Conservation (phyloP, 108 stramenopile genomes). For the Bacterosira constricta region DNA sequence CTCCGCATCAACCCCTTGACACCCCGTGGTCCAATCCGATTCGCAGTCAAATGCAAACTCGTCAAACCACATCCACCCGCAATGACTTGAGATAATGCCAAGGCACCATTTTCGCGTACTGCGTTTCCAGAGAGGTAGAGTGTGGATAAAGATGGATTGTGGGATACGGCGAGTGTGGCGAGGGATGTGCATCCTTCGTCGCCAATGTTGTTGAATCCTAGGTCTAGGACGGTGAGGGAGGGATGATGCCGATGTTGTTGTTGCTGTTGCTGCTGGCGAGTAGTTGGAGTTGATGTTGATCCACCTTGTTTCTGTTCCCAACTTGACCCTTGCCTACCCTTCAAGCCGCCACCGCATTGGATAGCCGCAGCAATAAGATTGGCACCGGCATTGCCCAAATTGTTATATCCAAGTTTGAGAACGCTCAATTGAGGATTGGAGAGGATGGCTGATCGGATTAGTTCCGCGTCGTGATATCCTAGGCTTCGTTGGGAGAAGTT, state of each 20-base stretch:
- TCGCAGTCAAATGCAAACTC: conserved; percentile 70
- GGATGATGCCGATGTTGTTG: conserved; percentile 51
- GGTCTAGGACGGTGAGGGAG: conserved; percentile 64
- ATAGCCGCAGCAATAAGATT: conserved; percentile 66
- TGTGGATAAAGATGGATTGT: conserved; percentile 63
- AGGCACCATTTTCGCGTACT: conserved; percentile 60
- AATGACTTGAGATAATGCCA: conserved; percentile 69
- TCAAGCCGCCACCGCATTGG: conserved; percentile 14
- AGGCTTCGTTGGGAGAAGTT: conserved; percentile 75
- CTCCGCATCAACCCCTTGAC: conserved; percentile 67
- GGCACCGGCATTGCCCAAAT: conserved; percentile 68
- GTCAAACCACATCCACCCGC: conserved; percentile 68
- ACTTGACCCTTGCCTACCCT: background rate
- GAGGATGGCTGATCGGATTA: conserved; percentile 56
- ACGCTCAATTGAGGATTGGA: conserved; percentile 69
- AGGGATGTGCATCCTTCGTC: conserved; percentile 74
- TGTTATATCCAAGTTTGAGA: conserved; percentile 80
- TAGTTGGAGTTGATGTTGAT: background rate
- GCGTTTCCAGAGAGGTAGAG: conserved; percentile 76
- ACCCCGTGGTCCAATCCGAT: conserved; percentile 62
- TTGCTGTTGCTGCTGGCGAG: background rate
- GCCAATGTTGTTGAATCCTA: conserved; percentile 82
- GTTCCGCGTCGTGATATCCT: conserved; percentile 47
- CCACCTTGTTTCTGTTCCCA: background rate
- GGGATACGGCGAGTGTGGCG: conserved; percentile 57